Conservation (phyloP, 2,329 filamentous ascomycete genomes). For the Trichoderma gracile region DNA sequence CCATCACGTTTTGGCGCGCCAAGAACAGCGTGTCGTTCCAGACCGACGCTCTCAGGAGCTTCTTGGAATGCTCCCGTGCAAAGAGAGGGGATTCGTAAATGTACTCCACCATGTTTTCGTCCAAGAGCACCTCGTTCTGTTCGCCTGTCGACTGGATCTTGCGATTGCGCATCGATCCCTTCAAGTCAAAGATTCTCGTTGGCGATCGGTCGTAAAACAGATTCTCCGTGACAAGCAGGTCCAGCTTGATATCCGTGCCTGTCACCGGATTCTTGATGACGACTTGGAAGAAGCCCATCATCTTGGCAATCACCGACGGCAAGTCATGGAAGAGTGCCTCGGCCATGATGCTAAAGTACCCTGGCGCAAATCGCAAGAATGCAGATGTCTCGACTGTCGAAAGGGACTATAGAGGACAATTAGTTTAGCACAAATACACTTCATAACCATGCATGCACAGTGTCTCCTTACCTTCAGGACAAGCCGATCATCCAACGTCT, state of each 20-base stretch:
- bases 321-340: constrained; percentile 94
- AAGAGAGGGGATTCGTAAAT: constrained; percentile 98
- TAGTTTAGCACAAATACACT: neutral
- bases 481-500: constrained; percentile 91
- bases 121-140: constrained; percentile 91
- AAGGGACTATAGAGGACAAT: constrained; percentile 61
- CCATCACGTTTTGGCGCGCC: constrained; percentile 95
- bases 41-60: constrained; percentile 83
- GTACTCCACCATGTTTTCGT: constrained; percentile 99
- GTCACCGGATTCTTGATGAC: constrained; percentile 94
- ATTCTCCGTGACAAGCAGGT: constrained; percentile 94
- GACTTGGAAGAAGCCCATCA: constrained; percentile 97
- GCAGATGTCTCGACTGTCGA: constrained; percentile 90
- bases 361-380: constrained; percentile 92
- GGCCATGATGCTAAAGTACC: constrained; percentile 97
- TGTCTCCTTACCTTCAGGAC: constrained; percentile 66
- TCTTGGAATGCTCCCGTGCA: constrained; percentile 93
- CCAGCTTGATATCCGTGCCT: constrained; percentile 90
- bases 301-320: constrained; percentile 96
- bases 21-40: constrained; percentile 98
- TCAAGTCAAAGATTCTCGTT: constrained; percentile 90
- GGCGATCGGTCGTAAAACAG: constrained; percentile 93
- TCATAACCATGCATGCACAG: neutral
- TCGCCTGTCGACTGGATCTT: constrained; percentile 96
- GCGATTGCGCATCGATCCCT: constrained; percentile 97